Conservation (phyloP, 2,329 filamentous ascomycete genomes). For the Colletotrichum sp. region DNA sequence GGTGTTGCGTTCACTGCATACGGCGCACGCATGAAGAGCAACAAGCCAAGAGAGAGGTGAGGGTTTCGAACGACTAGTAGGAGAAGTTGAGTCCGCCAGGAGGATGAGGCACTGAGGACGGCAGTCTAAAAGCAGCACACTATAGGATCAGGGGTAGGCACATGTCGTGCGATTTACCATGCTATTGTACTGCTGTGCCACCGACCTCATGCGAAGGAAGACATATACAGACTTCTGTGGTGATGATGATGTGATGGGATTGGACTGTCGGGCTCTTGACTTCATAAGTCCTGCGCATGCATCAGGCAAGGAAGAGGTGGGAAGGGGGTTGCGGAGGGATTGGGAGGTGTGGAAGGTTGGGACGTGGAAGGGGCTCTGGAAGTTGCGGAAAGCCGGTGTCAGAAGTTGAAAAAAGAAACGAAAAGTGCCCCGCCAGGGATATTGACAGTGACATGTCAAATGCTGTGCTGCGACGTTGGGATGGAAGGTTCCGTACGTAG, state of each 20-base stretch:
- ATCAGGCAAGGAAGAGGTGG: background rate
- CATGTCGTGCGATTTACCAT: slow-evolving; percentile 1
- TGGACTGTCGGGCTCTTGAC: background rate
- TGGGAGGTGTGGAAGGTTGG: background rate
- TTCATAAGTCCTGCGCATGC: background rate
- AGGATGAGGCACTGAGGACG: background rate
- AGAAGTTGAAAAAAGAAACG: slow-evolving; percentile 7
- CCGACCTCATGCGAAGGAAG: background rate
- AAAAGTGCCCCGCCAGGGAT: background rate
- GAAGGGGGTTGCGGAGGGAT: background rate
- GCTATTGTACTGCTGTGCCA: slow-evolving; percentile 13
- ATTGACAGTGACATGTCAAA: slow-evolving; percentile 2
- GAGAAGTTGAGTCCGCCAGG: background rate
- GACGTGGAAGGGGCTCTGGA: background rate
- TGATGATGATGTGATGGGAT: background rate
- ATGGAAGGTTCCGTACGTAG: background rate
- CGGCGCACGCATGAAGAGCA: background rate
- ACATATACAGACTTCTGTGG: background rate
- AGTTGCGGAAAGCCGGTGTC: slow-evolving; percentile 9
- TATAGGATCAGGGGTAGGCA: background rate
- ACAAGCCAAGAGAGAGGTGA: background rate
- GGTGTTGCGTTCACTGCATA: slow-evolving; percentile 5
- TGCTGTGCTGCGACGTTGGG: background rate
- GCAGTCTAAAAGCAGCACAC: background rate
- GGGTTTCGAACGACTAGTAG: background rate